A percentile compares a stretch with the other conserved stretches of the same genome.
Evolutionary conservation across 1,139 yeast species (phyloP).

Genomic region (Fermentozyma sake): DNA sequence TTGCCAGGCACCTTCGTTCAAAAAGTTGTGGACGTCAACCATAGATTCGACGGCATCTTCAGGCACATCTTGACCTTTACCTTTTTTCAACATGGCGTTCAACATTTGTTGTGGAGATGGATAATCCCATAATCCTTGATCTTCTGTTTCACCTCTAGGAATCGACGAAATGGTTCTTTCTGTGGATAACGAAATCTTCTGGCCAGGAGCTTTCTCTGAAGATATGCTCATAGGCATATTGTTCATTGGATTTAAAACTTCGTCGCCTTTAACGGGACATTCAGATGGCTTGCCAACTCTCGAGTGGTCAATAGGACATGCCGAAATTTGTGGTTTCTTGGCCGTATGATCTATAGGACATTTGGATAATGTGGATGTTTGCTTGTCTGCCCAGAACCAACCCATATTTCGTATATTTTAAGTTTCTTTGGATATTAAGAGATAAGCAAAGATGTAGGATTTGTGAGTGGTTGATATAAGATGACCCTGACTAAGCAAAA

Average conservation of each 20-base stretch:
- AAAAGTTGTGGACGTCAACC: slow-evolving; percentile 95
- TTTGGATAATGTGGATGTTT: slow-evolving; percentile 14
- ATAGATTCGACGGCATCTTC: slow-evolving; percentile 95
- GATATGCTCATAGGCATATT: slow-evolving; percentile 82
- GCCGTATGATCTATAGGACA: slow-evolving; percentile 43
- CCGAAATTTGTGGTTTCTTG: slow-evolving; percentile 16
- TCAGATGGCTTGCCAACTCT: slow-evolving; percentile 5
- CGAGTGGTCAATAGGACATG: slow-evolving; percentile 16
- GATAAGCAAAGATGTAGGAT: too few species aligned
- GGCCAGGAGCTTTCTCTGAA: slow-evolving; percentile 72
- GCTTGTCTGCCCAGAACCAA: slow-evolving; percentile 70
- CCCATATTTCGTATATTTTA: slow-evolving; percentile 73
- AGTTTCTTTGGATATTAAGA: too few species aligned
- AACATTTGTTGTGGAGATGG: slow-evolving; percentile 99
- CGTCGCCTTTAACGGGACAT: slow-evolving; percentile 25
- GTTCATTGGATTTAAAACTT: slow-evolving; percentile 67
- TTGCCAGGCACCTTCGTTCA: slow-evolving; percentile 98
- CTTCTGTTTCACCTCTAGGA: slow-evolving; percentile 71
- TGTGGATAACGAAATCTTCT: slow-evolving; percentile 70
- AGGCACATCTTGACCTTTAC: slow-evolving; percentile 79
- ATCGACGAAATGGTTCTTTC: slow-evolving; percentile 80
- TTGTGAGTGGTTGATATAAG: too few species aligned
- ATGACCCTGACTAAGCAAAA: too few species aligned
- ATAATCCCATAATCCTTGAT: slow-evolving; percentile 88
- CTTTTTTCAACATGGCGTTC: slow-evolving; percentile 93